phyloP scores from a whole-genome alignment of 768 basidiomycete species.

The Gymnopilus dilepis region DNA sequence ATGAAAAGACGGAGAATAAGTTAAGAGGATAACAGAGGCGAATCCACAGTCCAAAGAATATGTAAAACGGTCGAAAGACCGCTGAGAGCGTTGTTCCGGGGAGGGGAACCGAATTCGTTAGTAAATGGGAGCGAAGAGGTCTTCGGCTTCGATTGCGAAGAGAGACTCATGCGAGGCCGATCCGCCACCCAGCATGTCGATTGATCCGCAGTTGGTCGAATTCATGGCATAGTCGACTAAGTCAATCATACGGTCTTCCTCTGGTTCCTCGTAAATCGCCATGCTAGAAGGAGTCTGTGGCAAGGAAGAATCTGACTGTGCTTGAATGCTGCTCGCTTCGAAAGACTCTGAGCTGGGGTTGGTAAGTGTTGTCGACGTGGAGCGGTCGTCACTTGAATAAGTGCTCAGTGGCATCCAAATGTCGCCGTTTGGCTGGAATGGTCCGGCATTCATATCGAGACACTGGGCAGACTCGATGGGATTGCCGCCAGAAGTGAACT shows the following conservation, averaged over 20 bases:
- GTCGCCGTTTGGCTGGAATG: conserved; percentile 14
- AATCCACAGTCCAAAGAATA: neutral
- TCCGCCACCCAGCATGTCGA: conserved; percentile 8
- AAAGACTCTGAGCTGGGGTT: neutral
- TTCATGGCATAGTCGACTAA: conserved; percentile 5
- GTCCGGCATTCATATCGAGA: conserved; percentile 12
- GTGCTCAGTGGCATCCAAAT: conserved; percentile 20
- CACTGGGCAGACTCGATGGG: conserved; percentile 19
- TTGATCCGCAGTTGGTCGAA: neutral
- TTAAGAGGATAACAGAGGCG: neutral
- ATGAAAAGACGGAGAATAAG: neutral
- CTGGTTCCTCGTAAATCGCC: neutral
- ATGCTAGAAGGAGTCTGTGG: neutral
- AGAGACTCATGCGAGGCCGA: conserved; percentile 9
- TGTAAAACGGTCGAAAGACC: neutral
- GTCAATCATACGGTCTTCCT: neutral
- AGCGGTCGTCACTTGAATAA: neutral
- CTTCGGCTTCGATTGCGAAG: conserved; percentile 33
- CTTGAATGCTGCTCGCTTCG: neutral
- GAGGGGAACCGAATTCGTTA: conserved; percentile 8
- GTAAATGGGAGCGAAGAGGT: conserved; percentile 28
- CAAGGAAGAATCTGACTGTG: neutral
- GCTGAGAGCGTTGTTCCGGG: neutral
- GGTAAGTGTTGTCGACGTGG: neutral
- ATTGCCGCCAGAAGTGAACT: conserved; percentile 26